phyloP scores from a whole-genome alignment of 176 grass and related monocot species.

The Elaeis guineensis region DNA sequence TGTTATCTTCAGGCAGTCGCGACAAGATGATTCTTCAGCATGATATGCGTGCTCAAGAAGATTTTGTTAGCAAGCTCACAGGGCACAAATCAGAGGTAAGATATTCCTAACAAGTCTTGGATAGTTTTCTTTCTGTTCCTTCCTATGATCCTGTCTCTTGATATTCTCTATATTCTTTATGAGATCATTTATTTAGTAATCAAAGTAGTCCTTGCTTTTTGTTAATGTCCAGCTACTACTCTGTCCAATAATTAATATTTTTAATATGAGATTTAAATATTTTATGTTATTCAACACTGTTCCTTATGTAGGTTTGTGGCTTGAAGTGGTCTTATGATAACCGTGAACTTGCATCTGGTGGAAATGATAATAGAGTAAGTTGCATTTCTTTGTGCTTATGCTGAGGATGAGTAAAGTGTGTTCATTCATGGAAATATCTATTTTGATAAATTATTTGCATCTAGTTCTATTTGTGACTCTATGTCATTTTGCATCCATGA shows the following conservation, averaged over 20 bases:
- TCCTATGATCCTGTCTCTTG: no score
- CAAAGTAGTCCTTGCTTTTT: no score
- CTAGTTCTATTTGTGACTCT: no score
- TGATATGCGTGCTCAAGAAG: slow-evolving; percentile 79
- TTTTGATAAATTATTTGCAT: no score
- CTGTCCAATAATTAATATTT: no score
- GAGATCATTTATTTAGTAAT: no score
- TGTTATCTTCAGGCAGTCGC: slow-evolving; percentile 92
- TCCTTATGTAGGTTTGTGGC: slow-evolving; percentile 62
- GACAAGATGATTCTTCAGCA: slow-evolving; percentile 80
- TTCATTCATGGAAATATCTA: no score
- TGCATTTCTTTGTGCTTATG: neutral
- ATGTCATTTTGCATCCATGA: neutral
- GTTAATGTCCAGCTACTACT: no score
- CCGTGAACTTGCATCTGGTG: slow-evolving; percentile 89
- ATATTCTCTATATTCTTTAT: no score
- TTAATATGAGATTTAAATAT: no score
- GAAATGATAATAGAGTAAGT: slow-evolving; percentile 89
- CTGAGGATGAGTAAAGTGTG: no score
- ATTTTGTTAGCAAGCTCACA: slow-evolving; percentile 87
- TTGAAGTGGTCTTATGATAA: slow-evolving; percentile 97
- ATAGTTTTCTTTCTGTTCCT: no score
- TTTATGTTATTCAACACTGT: neutral
- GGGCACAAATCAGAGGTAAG: slow-evolving; percentile 97
- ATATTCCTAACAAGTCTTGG: neutral